Base-by-base conservation (phyloP, 306 rosid genomes). In the Castanopsis chinensis region DNA sequence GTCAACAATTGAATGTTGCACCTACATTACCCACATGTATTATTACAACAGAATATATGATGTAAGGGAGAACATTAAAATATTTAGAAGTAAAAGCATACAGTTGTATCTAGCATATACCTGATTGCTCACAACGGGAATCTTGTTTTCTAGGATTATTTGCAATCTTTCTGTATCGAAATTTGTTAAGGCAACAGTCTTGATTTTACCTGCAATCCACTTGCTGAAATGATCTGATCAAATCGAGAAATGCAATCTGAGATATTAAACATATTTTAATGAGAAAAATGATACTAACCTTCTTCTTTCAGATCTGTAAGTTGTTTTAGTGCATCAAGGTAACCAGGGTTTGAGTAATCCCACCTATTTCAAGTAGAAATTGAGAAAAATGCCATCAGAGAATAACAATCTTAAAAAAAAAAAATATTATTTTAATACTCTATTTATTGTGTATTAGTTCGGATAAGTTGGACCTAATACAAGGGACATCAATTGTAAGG, bases 121-220 rank as follows among this genome's bases (percentile, higher is more conserved):
- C 94, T 92, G 99, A 88, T 95, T 95, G 90, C 96, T 95, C 61
- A 95, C 98, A 84, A 92, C 89, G 43, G 97, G 99, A 86, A 92
- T 92, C 56, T 90, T 91, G 84, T 92, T 92, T 83, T 95, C 98
- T 21, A 95, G 86, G 80, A 95, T 95, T 76, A 91, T 95, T 72
- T 91, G 97, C 60, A 91, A 82, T 72, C 97, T 92, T 82, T 92
- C 97, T 0, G 99, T 91, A 76, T 95, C 98, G 72, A 95, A 95
- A 81, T 95, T 95, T 37, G 99, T 95, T 87, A 90, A 84, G 63
- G 94, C 97, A 75, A 93, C 71, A 5, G 97, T 91, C 86, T 95
- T 92, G 79, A 92, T 92, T 91, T 92, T 92, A 85, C 99, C 98
- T 92, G 90, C 87, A 78, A 64, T 74, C 32, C 23, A 61, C 75